Base-by-base conservation (phyloP, 768 basidiomycete genomes). In the Boletus huronensis region DNA sequence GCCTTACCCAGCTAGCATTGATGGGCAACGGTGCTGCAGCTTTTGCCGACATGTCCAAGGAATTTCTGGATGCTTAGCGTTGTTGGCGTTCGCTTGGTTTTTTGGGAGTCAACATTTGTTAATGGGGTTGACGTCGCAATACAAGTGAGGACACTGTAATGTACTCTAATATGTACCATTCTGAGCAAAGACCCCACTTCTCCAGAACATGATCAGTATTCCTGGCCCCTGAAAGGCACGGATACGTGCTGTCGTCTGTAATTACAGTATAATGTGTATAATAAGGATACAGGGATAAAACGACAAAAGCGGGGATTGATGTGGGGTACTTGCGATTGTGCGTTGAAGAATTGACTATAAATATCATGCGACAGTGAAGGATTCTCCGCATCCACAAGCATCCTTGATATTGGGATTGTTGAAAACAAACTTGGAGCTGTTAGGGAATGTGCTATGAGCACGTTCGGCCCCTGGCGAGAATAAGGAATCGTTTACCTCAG, bases 361-460 rank as follows among this genome's bases (percentile, higher is more conserved):
- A 47, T 53, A 48, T 35, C 62, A 66, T 63, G 58, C 25, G 41
- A 92, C 82, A 44, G 82, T 88, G 73, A 93, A 94, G 0, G 92
- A 94, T 75, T 96, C 93, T 57, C 93, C 93, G 65, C 93, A 96
- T 48, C 93, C 93, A 70, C 93, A 97, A 7, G 92, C 90, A 65
- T 95, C 93, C 74, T 87, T 90, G 72, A 96, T 87, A 71, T 97
- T 97, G 7, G 93, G 93, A 67, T 96, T 95, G 74, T 87, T 83
- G 72, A 90, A 90, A 28, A 83, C 79, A 64, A 91, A 90, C 72
- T 85, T 90, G 47, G 89, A 83, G 67, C 90, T 91, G 64, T 6
- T 21, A 46, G 44, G 19, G 11, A 56, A 50, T 17, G 35, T 40
- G n/a, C 31, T 17, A 58, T 54, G 39, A 57, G 50, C 40, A 14